Conservation (phyloP, 2,329 filamentous ascomycete species). For the Cryphonectria radicalis region DNA sequence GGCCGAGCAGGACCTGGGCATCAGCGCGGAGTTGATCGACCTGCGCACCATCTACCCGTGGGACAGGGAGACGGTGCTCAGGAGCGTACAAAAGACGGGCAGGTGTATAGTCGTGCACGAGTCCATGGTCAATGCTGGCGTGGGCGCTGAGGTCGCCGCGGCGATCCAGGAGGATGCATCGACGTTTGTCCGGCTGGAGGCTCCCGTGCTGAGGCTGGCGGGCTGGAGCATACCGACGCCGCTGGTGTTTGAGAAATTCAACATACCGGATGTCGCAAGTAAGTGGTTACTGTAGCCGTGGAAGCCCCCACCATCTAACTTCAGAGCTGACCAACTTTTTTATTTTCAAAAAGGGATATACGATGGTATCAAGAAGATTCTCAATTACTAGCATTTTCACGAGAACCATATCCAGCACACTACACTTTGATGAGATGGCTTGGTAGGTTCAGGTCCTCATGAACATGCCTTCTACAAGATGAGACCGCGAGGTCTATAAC, state of each 20-base stretch:
- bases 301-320: background rate
- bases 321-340: constrained; percentile 35
- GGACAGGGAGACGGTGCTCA: constrained; percentile 80
- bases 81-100: constrained; percentile 86
- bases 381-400: constrained; percentile 58
- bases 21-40: constrained; percentile 84
- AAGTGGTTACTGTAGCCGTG: constrained; percentile 49
- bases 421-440: background rate
- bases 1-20: constrained; percentile 74
- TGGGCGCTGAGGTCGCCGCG: constrained; percentile 87
- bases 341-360: constrained; percentile 63
- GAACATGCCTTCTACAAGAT: background rate
- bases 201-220: constrained; percentile 81
- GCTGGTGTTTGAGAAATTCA: constrained; percentile 77
- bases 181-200: constrained; percentile 82
- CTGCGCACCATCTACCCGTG: constrained; percentile 88
- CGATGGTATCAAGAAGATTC: constrained; percentile 68
- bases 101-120: constrained; percentile 89
- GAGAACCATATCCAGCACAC: background rate
- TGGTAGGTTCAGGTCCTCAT: background rate
- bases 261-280: constrained; percentile 86
- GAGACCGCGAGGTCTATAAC: background rate
- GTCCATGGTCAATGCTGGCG: constrained; percentile 86
- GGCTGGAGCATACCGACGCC: constrained; percentile 90
- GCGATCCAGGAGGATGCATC: constrained; percentile 78